These are phyloP conservation scores for Brassica balearica DNA, from an alignment of 441 rosid species.

Conservation along the genomic window DNA sequence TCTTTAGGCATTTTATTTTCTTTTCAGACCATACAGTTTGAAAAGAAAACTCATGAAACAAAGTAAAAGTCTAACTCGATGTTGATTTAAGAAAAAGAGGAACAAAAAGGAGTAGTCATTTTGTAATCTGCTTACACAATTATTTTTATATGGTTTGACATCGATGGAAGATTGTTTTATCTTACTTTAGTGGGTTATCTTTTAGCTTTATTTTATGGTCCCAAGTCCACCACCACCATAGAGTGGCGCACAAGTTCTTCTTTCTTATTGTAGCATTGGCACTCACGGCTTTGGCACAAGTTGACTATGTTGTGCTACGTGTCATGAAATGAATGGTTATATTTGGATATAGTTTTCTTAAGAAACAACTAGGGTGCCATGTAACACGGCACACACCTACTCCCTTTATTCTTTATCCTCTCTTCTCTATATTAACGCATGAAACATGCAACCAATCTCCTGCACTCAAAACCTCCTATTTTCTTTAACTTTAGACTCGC, in stretches of 20 bases:
- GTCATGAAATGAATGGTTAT: background rate
- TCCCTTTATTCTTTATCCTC: conserved; percentile 18
- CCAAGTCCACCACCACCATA: background rate
- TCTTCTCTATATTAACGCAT: conserved; percentile 14
- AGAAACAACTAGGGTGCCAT: background rate
- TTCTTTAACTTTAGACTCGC: background rate
- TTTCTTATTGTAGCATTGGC: background rate
- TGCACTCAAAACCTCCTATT: background rate
- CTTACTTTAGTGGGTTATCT: background rate
- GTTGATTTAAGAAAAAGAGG: background rate
- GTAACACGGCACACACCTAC: background rate
- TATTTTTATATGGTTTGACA: background rate
- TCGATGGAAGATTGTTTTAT: background rate
- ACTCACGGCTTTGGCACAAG: background rate
- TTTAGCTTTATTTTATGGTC: background rate
- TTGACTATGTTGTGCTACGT: background rate
- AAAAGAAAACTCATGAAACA: background rate
- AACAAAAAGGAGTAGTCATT: background rate
- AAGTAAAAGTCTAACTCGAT: background rate
- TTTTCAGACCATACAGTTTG: no score
- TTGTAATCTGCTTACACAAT: background rate
- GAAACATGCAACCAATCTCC: background rate
- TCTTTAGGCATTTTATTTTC: no score
- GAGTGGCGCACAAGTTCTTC: conserved; percentile 8
- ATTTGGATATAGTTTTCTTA: background rate